Base-by-base conservation (phyloP, 2,329 filamentous ascomycete genomes). In the Fusarium chuoi region DNA sequence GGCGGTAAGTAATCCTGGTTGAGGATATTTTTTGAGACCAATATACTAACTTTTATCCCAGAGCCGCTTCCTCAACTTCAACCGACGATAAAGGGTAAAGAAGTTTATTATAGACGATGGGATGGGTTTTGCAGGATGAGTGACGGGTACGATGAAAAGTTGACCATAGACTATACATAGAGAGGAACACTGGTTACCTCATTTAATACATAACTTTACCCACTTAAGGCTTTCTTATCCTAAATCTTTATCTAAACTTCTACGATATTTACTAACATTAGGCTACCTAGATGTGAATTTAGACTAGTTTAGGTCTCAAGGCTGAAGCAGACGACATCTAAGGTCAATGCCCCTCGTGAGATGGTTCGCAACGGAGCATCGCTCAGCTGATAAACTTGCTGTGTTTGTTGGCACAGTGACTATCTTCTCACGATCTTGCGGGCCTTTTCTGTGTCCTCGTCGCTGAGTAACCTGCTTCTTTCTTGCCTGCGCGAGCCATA, bases 1-100 rank as follows among this genome's bases (percentile, higher is more conserved):
- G 52, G 89, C 87, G 48, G 88, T 89, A 83, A 81, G 88, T 85
- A 3, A 24, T 14, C 44, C 36, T 17, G 1, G 11, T 13, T n/a
- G 6, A 14, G 6, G 12, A 10, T 15, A 1, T 12, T 22, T 3
- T 5, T 28, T 52, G 14, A 36, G 20, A 51, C 8, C 9, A 0
- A 12, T 24, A n/a, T 60, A 7, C 75, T 78, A 68, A 78, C 46
- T 46, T 30, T 1, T 3, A 12, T 5, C 24, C 20, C 75, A 88
- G 87, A 83, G 83, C 65, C 85, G 86, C 54, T 87, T 85, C 80
- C 72, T 88, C 42, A 88, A 88, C 80, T 88, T 86, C 76, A 88
- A 88, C 81, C 83, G 84, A 74, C 82, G 87, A 71, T 88, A 75
- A 81, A n/a, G 20, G 74, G 14, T 24, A 42, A n/a, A 22, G 28